These are phyloP conservation scores for Sisymbrium altissimum DNA, from an alignment of 345 rosid genomes.

Conservation along the genomic window DNA sequence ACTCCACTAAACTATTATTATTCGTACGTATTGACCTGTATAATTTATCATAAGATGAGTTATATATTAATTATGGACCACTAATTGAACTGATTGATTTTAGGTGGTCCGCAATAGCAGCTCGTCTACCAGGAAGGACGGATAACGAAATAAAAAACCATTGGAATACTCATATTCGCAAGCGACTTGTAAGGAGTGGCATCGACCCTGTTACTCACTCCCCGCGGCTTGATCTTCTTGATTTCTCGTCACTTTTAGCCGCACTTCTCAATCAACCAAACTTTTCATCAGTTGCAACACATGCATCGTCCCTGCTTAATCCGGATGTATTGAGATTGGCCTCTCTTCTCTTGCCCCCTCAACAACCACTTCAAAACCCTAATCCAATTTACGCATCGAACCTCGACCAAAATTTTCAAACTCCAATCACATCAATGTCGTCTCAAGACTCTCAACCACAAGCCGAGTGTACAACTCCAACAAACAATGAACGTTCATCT, in stretches of 20 bases:
- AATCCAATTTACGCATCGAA: not conserved
- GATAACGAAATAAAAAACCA: constrained; percentile 94
- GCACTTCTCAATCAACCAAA: constrained; percentile 51
- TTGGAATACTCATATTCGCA: constrained; percentile 93
- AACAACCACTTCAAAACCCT: constrained; percentile 17
- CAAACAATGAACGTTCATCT: constrained; percentile 3
- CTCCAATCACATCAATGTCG: constrained; percentile 18
- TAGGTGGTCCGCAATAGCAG: constrained; percentile 99
- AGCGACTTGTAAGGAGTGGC: constrained; percentile 77
- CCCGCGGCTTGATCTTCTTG: constrained; percentile 72
- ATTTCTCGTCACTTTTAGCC: constrained; percentile 61
- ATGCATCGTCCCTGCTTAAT: constrained; percentile 22
- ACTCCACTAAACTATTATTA: constrained; percentile 21
- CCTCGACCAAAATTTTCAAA: constrained; percentile 17
- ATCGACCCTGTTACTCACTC: constrained; percentile 95
- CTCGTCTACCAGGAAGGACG: constrained; percentile 95
- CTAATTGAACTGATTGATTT: constrained; percentile 1
- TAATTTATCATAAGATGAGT: not conserved
- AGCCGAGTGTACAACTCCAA: constrained; percentile 17
- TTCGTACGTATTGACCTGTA: constrained; percentile 12
- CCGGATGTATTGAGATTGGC: constrained; percentile 30
- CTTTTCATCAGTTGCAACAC: constrained; percentile 31
- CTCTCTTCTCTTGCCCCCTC: constrained; percentile 21
- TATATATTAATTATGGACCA: not conserved
- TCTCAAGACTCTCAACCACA: constrained; percentile 29